Evolutionary conservation across 2,329 filamentous ascomycete genomes (phyloP), one percentile per base, ranked within the genome.

Genomic region (Aschersonia sp.): DNA sequence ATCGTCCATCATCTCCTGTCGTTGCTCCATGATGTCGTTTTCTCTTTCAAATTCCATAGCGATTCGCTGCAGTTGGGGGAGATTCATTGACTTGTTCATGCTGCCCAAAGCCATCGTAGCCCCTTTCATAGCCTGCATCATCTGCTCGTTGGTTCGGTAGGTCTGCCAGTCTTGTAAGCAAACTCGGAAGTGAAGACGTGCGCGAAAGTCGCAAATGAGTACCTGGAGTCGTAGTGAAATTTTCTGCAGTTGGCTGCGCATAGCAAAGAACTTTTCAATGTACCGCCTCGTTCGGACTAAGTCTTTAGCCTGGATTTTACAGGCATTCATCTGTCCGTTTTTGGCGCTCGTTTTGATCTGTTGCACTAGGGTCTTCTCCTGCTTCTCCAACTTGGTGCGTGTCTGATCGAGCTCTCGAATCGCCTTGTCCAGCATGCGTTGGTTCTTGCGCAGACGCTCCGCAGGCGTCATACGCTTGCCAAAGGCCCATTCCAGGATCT

Each of bases 121-220:
- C 35, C 92, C 92, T 67, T 96, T 98, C 92, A 98, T 97, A 7
- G 89, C 92, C 66, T 95, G 87, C 89, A 96, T 96, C 92, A 98
- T 98, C 67, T 97, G 90, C 65, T 98, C 92, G 66, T 98, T 98
- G 55, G 89, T 96, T 54, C 92, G 82, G 54, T 97, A 90, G 45
- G 92, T 98, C 87, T 95, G 49, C 47, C 5, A n/a, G 14, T 12
- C 30, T 33, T 40, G 45, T 32, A 30, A 31, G 42, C 42, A 9
- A 8, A 30, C 9, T 7, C 10, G 40, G 9, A 42, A 11, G 11
- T 11, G 14, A 42, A 42, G 40, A 42, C 14, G 9, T n/a, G 14
- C 9, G 5, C 40, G 14, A 11, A 22, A 14, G 2, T 7, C 6
- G 8, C 12, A 29, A 43, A 40, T n/a, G 42, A 22, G 42, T 69